Evolutionary conservation across 345 rosid genomes (phyloP), one percentile per base, ranked within the genome.

Genomic region (Populus ilicifolia): DNA sequence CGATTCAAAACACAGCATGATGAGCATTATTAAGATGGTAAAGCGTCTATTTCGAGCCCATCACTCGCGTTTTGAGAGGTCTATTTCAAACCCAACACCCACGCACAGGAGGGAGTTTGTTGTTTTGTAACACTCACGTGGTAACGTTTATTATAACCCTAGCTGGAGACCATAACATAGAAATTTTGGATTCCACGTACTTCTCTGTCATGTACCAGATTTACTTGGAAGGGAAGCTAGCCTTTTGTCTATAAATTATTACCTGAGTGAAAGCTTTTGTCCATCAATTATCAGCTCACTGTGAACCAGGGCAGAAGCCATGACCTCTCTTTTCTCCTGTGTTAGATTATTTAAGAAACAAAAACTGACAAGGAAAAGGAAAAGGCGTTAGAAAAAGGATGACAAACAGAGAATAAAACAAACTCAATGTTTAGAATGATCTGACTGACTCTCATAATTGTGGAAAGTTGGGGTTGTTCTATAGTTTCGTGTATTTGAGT

Each of bases 221-320:
- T 23, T 59, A 10, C 23, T 59, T 59, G 64, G 23, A 56, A 59
- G 64, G 23, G 64, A 59, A 59, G 29, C 25, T 29, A 35, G 43
- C 71, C 79, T 82, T 78, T 78, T 75, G 29, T 72, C 76, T 70
- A 35, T 82, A 77, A 82, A 82, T 82, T 79, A 76, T 72, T 59
- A 59, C 6, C 64, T 23, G 64, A 23, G 64, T 1, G 64, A 10
- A 68, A 62, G 77, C 82, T 82, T 78, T 82, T 75, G 16, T 67
- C 65, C 75, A 20, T 79, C 80, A 75, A 82, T 82, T 79, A 76
- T 63, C 71, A 79, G 35, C 77, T 72, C 77, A 36, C 25, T 54
- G 69, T 48, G 29, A 23, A 4, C 64, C 27, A 59, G 64, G 64
- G 3, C 29, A 59, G 0, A 59, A 59, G 29, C n/a, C 64, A 59